phyloP scores from a whole-genome alignment of 129 eudicot species.

The Apium graveolens region DNA sequence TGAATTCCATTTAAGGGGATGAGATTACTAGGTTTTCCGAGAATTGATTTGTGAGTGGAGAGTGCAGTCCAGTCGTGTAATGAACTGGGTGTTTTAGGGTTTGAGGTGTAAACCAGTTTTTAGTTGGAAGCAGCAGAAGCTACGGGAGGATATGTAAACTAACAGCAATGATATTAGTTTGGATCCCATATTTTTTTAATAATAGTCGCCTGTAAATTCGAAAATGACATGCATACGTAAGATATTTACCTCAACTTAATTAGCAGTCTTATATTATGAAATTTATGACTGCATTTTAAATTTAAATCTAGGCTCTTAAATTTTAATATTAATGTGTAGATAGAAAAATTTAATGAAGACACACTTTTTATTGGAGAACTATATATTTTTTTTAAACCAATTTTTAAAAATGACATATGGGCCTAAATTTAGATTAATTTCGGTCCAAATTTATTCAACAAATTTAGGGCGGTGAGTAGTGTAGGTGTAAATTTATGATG shows the following conservation, averaged over 20 bases:
- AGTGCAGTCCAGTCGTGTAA: conserved; percentile 46
- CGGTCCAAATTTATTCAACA: too few species aligned
- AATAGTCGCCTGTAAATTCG: not conserved
- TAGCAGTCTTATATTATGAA: too few species aligned
- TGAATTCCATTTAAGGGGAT: conserved; percentile 24
- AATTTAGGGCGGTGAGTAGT: too few species aligned
- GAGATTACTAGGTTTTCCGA: not conserved
- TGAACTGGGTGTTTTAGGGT: conserved; percentile 45
- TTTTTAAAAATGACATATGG: too few species aligned
- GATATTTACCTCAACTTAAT: not conserved
- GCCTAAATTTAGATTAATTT: too few species aligned
- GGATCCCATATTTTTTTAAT: not conserved
- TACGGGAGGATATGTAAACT: not conserved
- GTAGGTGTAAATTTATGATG: too few species aligned
- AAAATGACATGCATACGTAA: not conserved
- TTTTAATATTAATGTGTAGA: too few species aligned
- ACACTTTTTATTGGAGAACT: too few species aligned
- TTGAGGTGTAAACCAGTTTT: conserved; percentile 49
- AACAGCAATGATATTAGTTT: not conserved
- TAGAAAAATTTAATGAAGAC: too few species aligned
- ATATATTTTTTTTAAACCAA: too few species aligned
- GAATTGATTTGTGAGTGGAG: not conserved
- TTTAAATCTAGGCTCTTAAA: too few species aligned
- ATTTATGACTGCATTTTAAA: too few species aligned
- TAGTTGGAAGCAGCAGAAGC: conserved; percentile 29